Evolutionary conservation across 768 basidiomycete genomes (phyloP).

Genomic region (Lentinula boryana): DNA sequence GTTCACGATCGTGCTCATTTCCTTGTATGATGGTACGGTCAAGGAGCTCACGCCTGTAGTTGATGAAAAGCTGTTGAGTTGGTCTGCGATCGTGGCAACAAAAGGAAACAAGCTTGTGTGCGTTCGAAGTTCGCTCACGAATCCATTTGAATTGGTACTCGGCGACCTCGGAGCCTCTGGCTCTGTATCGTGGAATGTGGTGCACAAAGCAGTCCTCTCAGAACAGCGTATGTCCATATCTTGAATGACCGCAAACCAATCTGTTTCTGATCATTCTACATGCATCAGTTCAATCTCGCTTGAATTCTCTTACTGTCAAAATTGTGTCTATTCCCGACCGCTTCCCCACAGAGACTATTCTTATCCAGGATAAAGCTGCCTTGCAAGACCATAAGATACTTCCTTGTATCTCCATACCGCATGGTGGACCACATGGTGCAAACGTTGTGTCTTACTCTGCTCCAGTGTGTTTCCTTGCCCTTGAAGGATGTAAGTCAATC

Average conservation of each 20-base stretch:
- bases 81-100: constrained; percentile 43
- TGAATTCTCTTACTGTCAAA: constrained; percentile 33
- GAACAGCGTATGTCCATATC: constrained; percentile 28
- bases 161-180: constrained; percentile 27
- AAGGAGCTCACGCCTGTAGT: constrained; percentile 35
- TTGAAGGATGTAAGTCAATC: constrained; percentile 53
- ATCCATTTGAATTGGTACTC: constrained; percentile 45
- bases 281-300: constrained; percentile 32
- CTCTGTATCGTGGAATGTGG: constrained; percentile 26
- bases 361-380: constrained; percentile 30
- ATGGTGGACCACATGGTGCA: constrained; percentile 59
- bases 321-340: constrained; percentile 46
- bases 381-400: constrained; percentile 17
- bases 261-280: not conserved
- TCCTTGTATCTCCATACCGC: constrained; percentile 47
- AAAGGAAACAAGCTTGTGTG: constrained; percentile 43
- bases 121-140: constrained; percentile 39
- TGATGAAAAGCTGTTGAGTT: constrained; percentile 35
- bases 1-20: constrained; percentile 42
- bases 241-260: not conserved
- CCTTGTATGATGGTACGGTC: constrained; percentile 32
- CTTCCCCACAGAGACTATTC: constrained; percentile 47
- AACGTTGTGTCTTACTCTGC: constrained; percentile 43
- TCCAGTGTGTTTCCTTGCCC: constrained; percentile 34
- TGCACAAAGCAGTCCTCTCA: constrained; percentile 37